Evolutionary conservation across 352 stramenopile species (phyloP), one percentile per base, ranked within the genome.

Genomic region (Phytophthora ramorum): DNA sequence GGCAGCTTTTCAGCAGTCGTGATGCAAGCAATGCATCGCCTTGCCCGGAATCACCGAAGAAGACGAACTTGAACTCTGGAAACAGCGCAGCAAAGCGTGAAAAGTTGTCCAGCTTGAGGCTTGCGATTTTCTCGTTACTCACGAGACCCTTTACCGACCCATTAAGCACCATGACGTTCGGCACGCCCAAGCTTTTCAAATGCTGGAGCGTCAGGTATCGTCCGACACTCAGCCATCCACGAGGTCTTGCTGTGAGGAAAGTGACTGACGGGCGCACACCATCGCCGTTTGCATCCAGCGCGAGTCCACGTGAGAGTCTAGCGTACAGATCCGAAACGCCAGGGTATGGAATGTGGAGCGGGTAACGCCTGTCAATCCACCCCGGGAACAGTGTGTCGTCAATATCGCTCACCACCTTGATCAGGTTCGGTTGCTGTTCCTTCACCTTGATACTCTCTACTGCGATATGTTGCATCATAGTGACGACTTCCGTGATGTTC

Each of bases 391-490:
- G 66, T 24, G 87, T 95, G 63, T 95, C 87, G 41, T 95, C 87
- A 37, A 95, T 95, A 49, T 95, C 87, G 49, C 87, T 95, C n/a
- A 95, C 75, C 6, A 95, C 87, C 58, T 95, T 95, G 26, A 95
- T 58, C n/a, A 95, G 67, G 4, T 85, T 58, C 14, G 85, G 81
- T 35, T 75, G 60, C 17, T 81, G 52, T 12, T 78, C 41, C 32
- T 85, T 89, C 13, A 93, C 85, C 38, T 91, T 90, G 44, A 91
- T 45, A 37, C 82, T 79, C 50, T 94, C 87, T 9, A 93, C 73
- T 12, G 85, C 85, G 22, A 95, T 93, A 66, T 95, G 87, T 58
- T 95, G 87, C 75, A 93, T 91, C 40, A 92, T 79, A 20, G 83
- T 75, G 16, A 95, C 84, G 38, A 93, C 76, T 73, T 95, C 82